Evolutionary conservation across 495 filamentous ascomycete species (phyloP), one percentile per base, ranked within the genome.

Genomic region (Collariella sp.): DNA sequence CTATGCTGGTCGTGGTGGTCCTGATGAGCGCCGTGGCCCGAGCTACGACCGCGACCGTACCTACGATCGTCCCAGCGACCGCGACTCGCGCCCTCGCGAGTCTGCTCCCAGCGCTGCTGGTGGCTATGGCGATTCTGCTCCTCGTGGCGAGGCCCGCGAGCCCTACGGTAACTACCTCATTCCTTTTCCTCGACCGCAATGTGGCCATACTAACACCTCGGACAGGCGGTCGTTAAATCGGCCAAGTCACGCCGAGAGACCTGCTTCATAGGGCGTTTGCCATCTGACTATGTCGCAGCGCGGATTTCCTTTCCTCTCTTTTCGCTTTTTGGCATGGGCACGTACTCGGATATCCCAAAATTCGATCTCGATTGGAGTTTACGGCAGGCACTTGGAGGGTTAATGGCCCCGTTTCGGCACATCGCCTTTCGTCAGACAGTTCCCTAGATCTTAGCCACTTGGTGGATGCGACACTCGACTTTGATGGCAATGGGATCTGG

Each of bases 131-230:
- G 83, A 83, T 39, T 61, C 79, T 48, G 82, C 77, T 57, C 73
- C 82, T 65, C 81, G 83, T 56, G 74, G 75, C 58, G 83, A 84
- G 34, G 69, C 71, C 56, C 81, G 85, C 55, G 84, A 69, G 55
- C 64, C 65, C 31, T 68, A 68, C 42, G 65, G 65, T 68, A 68
- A 48, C 19, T 4, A 13, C 15, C 33, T 39, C 50, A 7, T 49
- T 22, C 18, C 50, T 47, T 11, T 13, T 36, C 29, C 3, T 26
- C 47, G 15, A 5, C 24, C n/a, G 41, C 18, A 24, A 5, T 11
- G 20, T 5, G 26, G 15, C 11, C n/a, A 42, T 49, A 20, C 59
- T 67, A 46, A 63, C 45, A 20, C 11, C 18, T 7, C 12, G 19
- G 33, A 9, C 51, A 67, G 64, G 60, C 34, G 50, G 59, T 48